A percentile compares a stretch with the other conserved stretches of the same genome.
Conservation (phyloP, 306 rosid species). For the Echinosophora koreensis region DNA sequence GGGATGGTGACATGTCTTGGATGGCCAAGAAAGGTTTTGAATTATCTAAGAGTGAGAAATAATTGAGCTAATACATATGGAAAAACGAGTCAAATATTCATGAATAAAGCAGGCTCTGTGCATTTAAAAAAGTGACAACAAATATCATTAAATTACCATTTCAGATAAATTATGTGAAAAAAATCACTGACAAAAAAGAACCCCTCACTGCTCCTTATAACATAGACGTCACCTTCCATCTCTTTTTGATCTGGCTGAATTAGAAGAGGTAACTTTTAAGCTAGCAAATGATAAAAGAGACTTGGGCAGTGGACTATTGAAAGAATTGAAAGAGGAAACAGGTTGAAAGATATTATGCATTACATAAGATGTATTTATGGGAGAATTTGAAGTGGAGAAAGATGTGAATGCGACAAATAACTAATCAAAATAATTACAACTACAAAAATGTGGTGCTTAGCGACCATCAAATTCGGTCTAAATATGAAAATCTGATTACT, state of each 20-base stretch:
- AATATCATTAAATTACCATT: constrained; percentile 54
- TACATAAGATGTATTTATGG: neutral
- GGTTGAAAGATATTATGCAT: neutral
- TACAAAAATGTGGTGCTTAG: too few relatives aligned
- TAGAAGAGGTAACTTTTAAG: constrained; percentile 32
- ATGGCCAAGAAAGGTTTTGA: constrained; percentile 60
- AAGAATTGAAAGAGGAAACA: constrained; percentile 37
- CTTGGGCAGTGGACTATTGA: constrained; percentile 44
- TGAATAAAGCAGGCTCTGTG: constrained; percentile 53
- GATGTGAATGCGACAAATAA: too few relatives aligned
- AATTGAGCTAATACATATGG: constrained; percentile 56
- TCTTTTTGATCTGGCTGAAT: constrained; percentile 35
- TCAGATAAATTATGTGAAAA: constrained; percentile 48
- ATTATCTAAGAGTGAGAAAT: constrained; percentile 59
- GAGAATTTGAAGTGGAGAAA: too few relatives aligned
- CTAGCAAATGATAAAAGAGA: constrained; percentile 30
- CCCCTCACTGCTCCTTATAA: constrained; percentile 16
- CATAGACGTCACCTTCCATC: constrained; percentile 43
- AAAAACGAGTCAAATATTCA: constrained; percentile 67
- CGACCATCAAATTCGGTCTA: too few relatives aligned
- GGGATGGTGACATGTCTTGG: constrained; percentile 62
- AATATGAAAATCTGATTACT: too few relatives aligned
- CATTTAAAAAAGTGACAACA: constrained; percentile 40
- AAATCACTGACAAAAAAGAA: constrained; percentile 37
- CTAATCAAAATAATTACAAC: too few relatives aligned